Conservation (phyloP, 2,329 filamentous ascomycete genomes). For the Dryadomyces sulphureus region DNA sequence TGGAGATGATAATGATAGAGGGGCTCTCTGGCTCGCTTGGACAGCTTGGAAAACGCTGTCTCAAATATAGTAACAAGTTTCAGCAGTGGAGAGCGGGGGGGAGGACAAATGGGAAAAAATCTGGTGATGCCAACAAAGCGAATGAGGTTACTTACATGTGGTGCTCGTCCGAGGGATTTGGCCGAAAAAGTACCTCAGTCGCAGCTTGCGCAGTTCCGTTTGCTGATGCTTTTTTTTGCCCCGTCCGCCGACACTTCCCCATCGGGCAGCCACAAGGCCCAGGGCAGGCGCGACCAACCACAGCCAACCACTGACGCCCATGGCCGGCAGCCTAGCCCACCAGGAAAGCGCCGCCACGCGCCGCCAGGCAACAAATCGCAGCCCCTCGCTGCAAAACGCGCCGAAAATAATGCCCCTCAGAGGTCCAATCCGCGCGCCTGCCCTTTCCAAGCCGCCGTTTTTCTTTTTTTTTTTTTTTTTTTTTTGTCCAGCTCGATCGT, state of each 20-base stretch:
- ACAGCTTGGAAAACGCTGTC: not conserved
- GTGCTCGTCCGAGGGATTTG: not conserved
- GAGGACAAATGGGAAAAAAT: not conserved
- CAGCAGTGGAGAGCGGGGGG: not conserved
- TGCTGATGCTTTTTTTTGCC: not conserved
- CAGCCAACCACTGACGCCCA: no score
- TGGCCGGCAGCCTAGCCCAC: no score
- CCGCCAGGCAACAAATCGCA: conserved; percentile 5
- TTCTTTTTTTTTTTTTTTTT: not conserved
- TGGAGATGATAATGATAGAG: not conserved
- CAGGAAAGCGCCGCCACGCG: no score
- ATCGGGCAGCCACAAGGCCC: not conserved
- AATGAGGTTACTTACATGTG: not conserved
- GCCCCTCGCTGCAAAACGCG: conserved; percentile 11
- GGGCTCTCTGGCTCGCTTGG: not conserved
- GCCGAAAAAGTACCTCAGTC: conserved; percentile 1
- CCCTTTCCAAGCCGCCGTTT: not conserved
- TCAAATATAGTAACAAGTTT: not conserved
- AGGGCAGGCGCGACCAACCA: not conserved
- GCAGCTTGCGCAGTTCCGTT: not conserved
- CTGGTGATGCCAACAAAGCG: not conserved
- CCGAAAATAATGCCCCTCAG: conserved; percentile 12
- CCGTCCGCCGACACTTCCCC: not conserved
- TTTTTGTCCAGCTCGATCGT: not conserved
- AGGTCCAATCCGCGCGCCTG: not conserved